Evolutionary conservation across 1,284 basidiomycete genomes (phyloP).

Genomic region (Stereum hirsutum): DNA sequence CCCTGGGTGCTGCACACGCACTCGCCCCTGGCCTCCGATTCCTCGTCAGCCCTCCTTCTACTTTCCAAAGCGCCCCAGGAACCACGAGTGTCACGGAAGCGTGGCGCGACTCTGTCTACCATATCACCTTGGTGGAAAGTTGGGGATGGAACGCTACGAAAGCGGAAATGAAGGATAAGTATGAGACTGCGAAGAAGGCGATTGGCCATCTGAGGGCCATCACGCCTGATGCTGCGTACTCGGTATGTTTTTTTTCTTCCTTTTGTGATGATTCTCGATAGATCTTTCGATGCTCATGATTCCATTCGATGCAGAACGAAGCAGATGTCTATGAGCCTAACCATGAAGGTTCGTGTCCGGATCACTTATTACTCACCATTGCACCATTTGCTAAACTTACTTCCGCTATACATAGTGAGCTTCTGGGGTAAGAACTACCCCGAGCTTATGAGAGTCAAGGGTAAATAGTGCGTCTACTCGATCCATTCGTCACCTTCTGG

Average conservation of each 20-base stretch:
- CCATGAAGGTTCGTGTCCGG: constrained; percentile 4
- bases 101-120: constrained; percentile 18
- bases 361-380: not conserved
- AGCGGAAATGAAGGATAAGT: constrained; percentile 12
- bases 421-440: constrained; percentile 13
- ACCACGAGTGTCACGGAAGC: constrained; percentile 17
- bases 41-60: constrained; percentile 16
- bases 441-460: constrained; percentile 9
- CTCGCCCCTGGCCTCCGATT: constrained; percentile 14
- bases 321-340: constrained; percentile 10
- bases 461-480: constrained; percentile 8
- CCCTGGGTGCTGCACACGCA: constrained; percentile 21
- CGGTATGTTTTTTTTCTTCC: not conserved
- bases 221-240: constrained; percentile 14
- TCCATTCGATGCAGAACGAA: too few relatives aligned
- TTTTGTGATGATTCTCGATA: too few relatives aligned
- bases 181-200: constrained; percentile 11
- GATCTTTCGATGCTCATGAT: not conserved
- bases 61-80: constrained; percentile 13
- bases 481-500: not conserved
- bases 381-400: not conserved
- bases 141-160: constrained; percentile 18
- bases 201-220: constrained; percentile 15
- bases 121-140: constrained; percentile 14
- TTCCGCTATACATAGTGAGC: constrained; percentile 1